These are phyloP conservation scores for Forsythia viridissima DNA, from an alignment of 257 asterid genomes.

Conservation along the genomic window DNA sequence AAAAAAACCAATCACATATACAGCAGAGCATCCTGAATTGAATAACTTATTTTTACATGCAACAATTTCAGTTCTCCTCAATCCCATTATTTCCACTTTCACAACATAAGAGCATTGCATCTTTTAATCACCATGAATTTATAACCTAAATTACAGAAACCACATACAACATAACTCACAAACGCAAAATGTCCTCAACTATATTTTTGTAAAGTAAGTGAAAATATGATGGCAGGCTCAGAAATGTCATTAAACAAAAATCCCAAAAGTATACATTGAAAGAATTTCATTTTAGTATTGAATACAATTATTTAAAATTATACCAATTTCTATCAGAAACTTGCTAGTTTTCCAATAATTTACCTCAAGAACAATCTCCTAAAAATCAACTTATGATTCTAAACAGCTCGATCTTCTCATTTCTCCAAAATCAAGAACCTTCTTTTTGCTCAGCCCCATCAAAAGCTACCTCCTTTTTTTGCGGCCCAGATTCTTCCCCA, in stretches of 20 bases:
- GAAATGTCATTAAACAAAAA: slow-evolving; percentile 4
- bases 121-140: not conserved
- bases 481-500: slow-evolving; percentile 6
- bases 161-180: not conserved
- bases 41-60: not conserved
- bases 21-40: not conserved
- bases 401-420: slow-evolving; percentile 8
- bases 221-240: not conserved
- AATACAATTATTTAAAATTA: slow-evolving; percentile 35
- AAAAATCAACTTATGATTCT: slow-evolving; percentile 2
- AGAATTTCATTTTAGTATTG: not conserved
- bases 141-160: not conserved
- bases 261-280: slow-evolving; percentile 20
- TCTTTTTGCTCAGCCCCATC: slow-evolving; percentile 30
- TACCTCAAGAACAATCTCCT: slow-evolving; percentile 25
- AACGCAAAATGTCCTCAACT: not conserved
- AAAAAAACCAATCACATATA: not conserved
- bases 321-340: slow-evolving; percentile 23
- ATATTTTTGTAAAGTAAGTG: not conserved
- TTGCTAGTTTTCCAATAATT: slow-evolving; percentile 17
- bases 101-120: not conserved
- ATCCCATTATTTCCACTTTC: not conserved
- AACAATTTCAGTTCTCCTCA: not conserved
- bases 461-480: slow-evolving; percentile 22
- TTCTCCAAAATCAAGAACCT: slow-evolving; percentile 21